phyloP scores from a whole-genome alignment of 2,329 filamentous ascomycete species.

The Fusarium austroafricanum region DNA sequence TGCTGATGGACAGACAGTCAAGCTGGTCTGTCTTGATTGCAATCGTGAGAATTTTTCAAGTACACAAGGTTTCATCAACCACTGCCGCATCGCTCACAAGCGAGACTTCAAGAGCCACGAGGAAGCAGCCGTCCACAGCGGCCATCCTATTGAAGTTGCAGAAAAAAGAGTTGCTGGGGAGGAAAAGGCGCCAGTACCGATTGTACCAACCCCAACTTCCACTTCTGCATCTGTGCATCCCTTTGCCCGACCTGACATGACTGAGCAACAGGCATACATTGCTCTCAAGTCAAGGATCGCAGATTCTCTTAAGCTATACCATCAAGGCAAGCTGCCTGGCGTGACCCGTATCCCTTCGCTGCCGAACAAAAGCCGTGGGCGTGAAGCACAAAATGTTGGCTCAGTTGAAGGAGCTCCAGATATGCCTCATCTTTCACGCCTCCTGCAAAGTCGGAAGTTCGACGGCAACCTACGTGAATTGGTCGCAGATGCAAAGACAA shows the following conservation, averaged over 20 bases:
- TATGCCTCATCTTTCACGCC: constrained; percentile 74
- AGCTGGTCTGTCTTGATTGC: constrained; percentile 90
- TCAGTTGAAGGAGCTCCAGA: constrained; percentile 66
- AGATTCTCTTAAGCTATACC: constrained; percentile 64
- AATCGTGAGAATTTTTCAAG: constrained; percentile 92
- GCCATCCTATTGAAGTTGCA: constrained; percentile 76
- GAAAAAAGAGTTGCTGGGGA: constrained; percentile 41
- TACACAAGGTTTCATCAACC: constrained; percentile 99
- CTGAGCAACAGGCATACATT: constrained; percentile 63
- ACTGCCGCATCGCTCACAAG: constrained; percentile 95
- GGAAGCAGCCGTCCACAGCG: constrained; percentile 88
- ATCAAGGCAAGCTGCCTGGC: constrained; percentile 63
- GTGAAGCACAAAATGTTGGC: constrained; percentile 28
- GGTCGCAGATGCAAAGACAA: constrained; percentile 70
- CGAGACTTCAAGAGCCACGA: constrained; percentile 96
- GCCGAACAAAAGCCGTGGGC: constrained; percentile 2
- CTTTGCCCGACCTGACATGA: constrained; percentile 58
- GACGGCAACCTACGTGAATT: constrained; percentile 68
- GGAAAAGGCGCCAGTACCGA: constrained; percentile 39
- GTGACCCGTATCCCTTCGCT: constrained; percentile 59
- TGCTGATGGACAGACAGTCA: constrained; percentile 86
- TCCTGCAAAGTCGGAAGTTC: constrained; percentile 72
- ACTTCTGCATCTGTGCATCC: constrained; percentile 49
- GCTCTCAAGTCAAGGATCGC: constrained; percentile 65
- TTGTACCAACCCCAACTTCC: constrained; percentile 22